Percentiles rank a stretch among this genome's conserved stretches.
phyloP scores from a whole-genome alignment of 2,329 filamentous ascomycete genomes.

The Sporothrix curviconia region DNA sequence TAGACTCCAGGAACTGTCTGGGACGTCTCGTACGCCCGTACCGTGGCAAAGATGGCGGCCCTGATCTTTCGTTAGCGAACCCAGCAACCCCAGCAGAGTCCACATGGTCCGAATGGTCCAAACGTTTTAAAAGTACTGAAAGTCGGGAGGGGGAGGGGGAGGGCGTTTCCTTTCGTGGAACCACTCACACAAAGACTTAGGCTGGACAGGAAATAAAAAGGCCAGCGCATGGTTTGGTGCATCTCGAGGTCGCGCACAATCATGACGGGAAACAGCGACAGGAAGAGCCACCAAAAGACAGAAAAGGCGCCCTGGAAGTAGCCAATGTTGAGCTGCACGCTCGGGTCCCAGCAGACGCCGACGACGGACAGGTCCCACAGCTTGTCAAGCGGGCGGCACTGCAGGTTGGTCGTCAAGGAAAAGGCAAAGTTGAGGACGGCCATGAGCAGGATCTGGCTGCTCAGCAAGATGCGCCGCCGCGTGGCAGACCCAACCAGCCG shows the following conservation, averaged over 20 bases:
- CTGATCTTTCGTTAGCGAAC: too few relatives aligned
- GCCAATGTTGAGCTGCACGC: conserved; percentile 28
- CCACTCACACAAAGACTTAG: conserved; percentile 28
- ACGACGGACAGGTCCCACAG: conserved; percentile 28
- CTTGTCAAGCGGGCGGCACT: conserved; percentile 33
- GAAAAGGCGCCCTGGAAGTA: conserved; percentile 33
- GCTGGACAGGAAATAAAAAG: conserved; percentile 29
- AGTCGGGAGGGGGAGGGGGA: too few relatives aligned
- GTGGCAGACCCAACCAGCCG: conserved; percentile 25
- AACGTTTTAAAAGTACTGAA: too few relatives aligned
- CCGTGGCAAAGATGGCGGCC: conserved; percentile 27
- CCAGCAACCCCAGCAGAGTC: too few relatives aligned
- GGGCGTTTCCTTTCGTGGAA: too few relatives aligned
- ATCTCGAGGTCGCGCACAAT: conserved; percentile 27
- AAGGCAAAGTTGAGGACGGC: conserved; percentile 29
- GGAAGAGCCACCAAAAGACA: conserved; percentile 31
- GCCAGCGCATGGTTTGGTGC: conserved; percentile 26
- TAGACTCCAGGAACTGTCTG: conserved; percentile 24
- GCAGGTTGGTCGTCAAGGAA: conserved; percentile 29
- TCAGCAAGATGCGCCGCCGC: conserved; percentile 28
- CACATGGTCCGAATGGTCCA: too few relatives aligned
- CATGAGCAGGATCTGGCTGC: conserved; percentile 27
- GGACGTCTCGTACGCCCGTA: conserved; percentile 31
- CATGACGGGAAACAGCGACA: conserved; percentile 30
- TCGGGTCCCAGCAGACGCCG: conserved; percentile 29